Conservation (phyloP, 2,329 filamentous ascomycete species). For the Calonectria hawksworthii region DNA sequence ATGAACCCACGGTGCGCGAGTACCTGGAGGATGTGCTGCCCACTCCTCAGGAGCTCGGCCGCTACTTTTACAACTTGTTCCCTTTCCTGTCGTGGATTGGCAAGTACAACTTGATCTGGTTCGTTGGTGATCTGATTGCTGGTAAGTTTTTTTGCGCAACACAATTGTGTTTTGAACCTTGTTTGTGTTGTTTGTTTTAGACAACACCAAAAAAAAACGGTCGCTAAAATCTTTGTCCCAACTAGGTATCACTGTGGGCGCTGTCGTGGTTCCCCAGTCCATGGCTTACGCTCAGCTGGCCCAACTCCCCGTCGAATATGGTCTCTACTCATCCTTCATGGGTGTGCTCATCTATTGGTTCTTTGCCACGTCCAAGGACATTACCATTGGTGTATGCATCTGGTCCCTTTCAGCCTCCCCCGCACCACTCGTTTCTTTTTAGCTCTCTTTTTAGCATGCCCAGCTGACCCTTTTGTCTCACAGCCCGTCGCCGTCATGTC, state of each 20-base stretch:
- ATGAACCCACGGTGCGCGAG: conserved; percentile 58
- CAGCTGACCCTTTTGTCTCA: conserved; percentile 34
- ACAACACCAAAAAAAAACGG: conserved; percentile 21
- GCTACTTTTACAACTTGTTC: conserved; percentile 59
- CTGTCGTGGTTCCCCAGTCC: conserved; percentile 67
- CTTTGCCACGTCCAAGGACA: conserved; percentile 94
- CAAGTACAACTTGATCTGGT: conserved; percentile 64
- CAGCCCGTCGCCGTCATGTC: conserved; percentile 69
- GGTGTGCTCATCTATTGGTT: conserved; percentile 97
- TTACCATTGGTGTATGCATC: conserved; percentile 82
- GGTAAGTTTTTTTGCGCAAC: conserved; percentile 47
- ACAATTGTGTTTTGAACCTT: neutral
- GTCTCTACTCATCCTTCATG: conserved; percentile 86
- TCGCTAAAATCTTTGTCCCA: conserved; percentile 37
- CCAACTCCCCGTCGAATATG: conserved; percentile 63
- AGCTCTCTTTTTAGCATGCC: neutral
- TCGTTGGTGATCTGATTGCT: conserved; percentile 61
- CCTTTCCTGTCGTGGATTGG: conserved; percentile 65
- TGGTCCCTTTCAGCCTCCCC: neutral
- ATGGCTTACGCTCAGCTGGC: conserved; percentile 68
- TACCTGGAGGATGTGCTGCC: conserved; percentile 57
- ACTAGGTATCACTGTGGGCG: conserved; percentile 61
- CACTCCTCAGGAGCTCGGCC: conserved; percentile 44
- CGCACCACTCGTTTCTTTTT: no score
- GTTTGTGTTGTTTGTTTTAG: neutral